A percentile compares a stretch with the other conserved stretches of the same genome.
These are phyloP conservation scores for Bathelium albidoporum DNA, from an alignment of 495 filamentous ascomycete genomes.

Conservation along the genomic window DNA sequence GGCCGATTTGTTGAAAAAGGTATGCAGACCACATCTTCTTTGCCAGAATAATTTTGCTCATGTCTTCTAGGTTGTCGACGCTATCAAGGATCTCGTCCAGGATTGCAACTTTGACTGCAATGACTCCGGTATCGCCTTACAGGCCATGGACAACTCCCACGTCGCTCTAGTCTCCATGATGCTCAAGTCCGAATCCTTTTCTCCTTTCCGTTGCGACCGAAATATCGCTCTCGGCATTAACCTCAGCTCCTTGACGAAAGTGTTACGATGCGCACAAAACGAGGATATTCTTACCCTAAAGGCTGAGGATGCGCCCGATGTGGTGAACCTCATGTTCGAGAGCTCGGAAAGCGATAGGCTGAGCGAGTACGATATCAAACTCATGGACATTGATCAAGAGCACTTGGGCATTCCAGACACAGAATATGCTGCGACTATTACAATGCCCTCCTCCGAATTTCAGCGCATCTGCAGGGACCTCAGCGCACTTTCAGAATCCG, in stretches of 20 bases:
- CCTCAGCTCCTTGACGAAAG: constrained; percentile 90
- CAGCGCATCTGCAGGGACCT: constrained; percentile 89
- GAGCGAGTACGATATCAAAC: constrained; percentile 98
- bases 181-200: constrained; percentile 91
- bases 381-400: constrained; percentile 99
- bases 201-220: constrained; percentile 95
- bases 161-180: constrained; percentile 98
- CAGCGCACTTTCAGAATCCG: constrained; percentile 84
- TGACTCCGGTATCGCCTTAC: constrained; percentile 94
- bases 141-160: constrained; percentile 99
- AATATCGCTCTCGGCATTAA: constrained; percentile 98
- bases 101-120: constrained; percentile 99
- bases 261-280: constrained; percentile 85
- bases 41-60: constrained; percentile 1
- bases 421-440: constrained; percentile 85
- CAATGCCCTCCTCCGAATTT: constrained; percentile 85
- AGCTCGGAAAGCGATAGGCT: constrained; percentile 78
- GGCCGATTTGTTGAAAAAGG: constrained; percentile 91
- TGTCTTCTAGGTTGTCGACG: constrained; percentile 72
- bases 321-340: constrained; percentile 93
- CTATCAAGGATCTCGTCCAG: constrained; percentile 98
- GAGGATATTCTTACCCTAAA: constrained; percentile 94
- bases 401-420: constrained; percentile 98
- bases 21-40: constrained; percentile 29
- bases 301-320: constrained; percentile 92